phyloP scores from a whole-genome alignment of 2,329 filamentous ascomycete genomes.

The Microcyclospora pomicola region DNA sequence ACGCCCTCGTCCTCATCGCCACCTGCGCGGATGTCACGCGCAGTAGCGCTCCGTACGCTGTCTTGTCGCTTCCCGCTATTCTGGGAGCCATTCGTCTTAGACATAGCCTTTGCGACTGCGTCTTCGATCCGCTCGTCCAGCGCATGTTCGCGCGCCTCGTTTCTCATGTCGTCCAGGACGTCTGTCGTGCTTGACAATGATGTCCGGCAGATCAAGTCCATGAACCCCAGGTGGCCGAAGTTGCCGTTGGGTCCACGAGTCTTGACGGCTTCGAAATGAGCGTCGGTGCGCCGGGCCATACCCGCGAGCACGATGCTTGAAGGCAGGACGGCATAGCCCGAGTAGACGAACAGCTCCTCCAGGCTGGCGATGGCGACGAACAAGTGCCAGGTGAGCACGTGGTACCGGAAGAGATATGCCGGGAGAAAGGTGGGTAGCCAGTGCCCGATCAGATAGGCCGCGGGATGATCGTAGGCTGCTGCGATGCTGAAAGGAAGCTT shows the following conservation, averaged over 20 bases:
- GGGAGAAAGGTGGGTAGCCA: conserved; percentile 55
- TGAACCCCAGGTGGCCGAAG: conserved; percentile 38
- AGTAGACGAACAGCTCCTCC: conserved; percentile 54
- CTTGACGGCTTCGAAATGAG: conserved; percentile 36
- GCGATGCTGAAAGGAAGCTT: conserved; percentile 47
- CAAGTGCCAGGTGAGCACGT: conserved; percentile 58
- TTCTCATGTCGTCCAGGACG: conserved; percentile 40
- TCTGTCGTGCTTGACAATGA: conserved; percentile 32
- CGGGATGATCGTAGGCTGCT: conserved; percentile 54
- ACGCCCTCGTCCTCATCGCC: too few relatives aligned
- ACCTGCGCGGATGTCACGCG: too few relatives aligned
- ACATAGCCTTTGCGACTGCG: conserved; percentile 22
- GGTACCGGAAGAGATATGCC: conserved; percentile 49
- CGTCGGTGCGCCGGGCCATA: conserved; percentile 44
- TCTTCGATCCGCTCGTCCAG: conserved; percentile 30
- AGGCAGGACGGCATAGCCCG: conserved; percentile 50
- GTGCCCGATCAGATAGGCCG: conserved; percentile 47
- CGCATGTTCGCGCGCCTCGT: conserved; percentile 43
- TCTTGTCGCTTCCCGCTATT: too few relatives aligned
- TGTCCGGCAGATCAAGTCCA: conserved; percentile 51
- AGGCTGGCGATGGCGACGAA: conserved; percentile 49
- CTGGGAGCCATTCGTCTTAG: too few relatives aligned
- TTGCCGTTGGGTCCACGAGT: conserved; percentile 24
- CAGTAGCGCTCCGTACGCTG: too few relatives aligned
- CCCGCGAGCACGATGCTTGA: conserved; percentile 44